Evolutionary conservation across 2,329 filamentous ascomycete species (phyloP).

Genomic region (Cladosporium sp.): DNA sequence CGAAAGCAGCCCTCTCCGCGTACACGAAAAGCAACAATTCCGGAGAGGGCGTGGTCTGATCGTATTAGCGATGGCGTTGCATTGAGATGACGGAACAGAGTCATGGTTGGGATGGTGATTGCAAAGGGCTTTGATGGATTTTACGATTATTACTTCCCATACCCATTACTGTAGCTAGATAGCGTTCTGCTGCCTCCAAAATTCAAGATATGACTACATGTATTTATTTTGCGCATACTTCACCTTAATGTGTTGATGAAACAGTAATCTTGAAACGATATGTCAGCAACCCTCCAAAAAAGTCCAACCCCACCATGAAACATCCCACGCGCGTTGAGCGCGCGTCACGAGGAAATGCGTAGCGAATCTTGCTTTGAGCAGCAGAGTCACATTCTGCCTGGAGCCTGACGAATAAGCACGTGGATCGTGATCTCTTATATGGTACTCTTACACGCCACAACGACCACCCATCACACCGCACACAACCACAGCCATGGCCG

Average conservation of each 20-base stretch:
- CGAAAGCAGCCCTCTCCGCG: slow-evolving; percentile 14
- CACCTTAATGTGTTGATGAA: not conserved
- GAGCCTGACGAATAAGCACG: not conserved
- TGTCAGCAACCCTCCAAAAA: not conserved
- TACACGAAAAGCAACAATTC: not conserved
- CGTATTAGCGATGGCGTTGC: not conserved
- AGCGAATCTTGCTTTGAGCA: not conserved
- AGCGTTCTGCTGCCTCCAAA: not conserved
- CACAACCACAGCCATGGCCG: not conserved
- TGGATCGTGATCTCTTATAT: not conserved
- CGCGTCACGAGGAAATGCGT: not conserved
- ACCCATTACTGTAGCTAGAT: not conserved
- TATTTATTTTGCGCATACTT: not conserved
- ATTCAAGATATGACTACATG: not conserved
- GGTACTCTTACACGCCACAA: not conserved
- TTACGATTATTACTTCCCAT: not conserved
- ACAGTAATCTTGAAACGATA: not conserved
- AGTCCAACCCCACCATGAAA: not conserved
- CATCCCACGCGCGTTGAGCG: not conserved
- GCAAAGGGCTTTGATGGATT: no score
- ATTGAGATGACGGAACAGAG: not conserved
- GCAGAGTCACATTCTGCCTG: not conserved
- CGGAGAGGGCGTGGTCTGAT: not conserved
- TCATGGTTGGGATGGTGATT: not conserved
- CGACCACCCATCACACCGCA: not conserved